Percentiles rank a stretch among this genome's conserved stretches.
Conservation (phyloP, 768 basidiomycete species). For the Termitomyces sp. region DNA sequence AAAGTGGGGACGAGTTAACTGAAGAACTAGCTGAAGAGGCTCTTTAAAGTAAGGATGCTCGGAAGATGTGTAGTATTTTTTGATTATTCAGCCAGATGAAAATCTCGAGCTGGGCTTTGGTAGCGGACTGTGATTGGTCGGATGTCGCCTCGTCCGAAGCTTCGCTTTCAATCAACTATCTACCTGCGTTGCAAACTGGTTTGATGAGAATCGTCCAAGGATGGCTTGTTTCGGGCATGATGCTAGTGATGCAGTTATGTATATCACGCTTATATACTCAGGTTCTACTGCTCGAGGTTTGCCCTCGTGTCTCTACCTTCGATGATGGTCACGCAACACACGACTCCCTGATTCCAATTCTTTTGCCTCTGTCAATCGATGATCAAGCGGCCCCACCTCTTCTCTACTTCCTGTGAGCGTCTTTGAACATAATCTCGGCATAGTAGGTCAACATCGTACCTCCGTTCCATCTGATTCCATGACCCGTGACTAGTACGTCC, state of each 20-base stretch:
- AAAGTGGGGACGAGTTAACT: slow-evolving; percentile 13
- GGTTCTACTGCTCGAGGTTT: background rate
- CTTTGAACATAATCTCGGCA: background rate
- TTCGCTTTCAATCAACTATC: background rate
- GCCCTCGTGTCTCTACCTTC: background rate
- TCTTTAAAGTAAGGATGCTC: background rate
- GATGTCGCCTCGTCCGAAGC: background rate
- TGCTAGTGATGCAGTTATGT: background rate
- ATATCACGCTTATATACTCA: background rate
- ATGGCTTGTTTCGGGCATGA: background rate
- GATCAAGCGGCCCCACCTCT: background rate
- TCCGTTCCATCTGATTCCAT: background rate
- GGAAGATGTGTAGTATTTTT: background rate
- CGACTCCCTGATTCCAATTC: background rate
- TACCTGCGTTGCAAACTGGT: background rate
- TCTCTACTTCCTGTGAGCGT: background rate
- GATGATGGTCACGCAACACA: background rate
- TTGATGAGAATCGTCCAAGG: background rate
- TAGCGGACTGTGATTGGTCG: background rate
- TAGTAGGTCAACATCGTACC: background rate
- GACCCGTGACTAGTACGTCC: background rate
- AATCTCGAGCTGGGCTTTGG: background rate
- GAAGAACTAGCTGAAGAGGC: slow-evolving; percentile 2
- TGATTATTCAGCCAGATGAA: background rate
- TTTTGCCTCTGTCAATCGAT: background rate